Evolutionary conservation across 2,329 filamentous ascomycete genomes (phyloP), one percentile per base, ranked within the genome.

Genomic region (Xylariaceae sp.): DNA sequence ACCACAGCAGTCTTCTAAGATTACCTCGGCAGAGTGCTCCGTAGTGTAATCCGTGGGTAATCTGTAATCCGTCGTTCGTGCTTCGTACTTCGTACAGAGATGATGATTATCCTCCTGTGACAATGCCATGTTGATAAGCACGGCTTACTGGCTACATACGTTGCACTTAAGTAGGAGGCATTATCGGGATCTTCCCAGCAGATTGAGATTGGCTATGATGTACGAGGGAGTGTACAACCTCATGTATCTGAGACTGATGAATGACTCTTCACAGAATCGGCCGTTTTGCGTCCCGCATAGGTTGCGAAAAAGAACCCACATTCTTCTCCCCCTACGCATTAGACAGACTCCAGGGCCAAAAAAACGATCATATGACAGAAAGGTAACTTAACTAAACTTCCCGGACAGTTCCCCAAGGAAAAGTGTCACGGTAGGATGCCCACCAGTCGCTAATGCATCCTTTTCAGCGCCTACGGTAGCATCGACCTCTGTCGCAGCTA

Each of bases 381-480:
- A 53, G 49, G 47, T 41, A 45, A 54, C 37, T 53, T 1, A 4
- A 37, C 23, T 30, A 30, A 30, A 30, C 23, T 30, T 30, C 8
- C 37, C 11, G 37, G 37, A 41, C 37, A 41, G 23, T 30, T 30
- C 37, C 11, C 37, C 37, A 41, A 41, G 51, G 45, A 51, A 41
- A 53, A 41, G 61, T 63, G 54, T 48, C 59, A 63, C 61, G 39
- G 30, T 59, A 61, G 58, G 54, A 34, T 58, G 59, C 51, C 53
- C 44, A 15, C 51, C 57, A 61, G 61, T 63, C 56, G 55, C 56
- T 61, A 63, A 61, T 51, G 55, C 58, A 51, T 39, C 49, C 9
- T 51, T 51, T 35, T 51, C 10, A 51, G 49, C 49, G 49, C 49
- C 37, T 13, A 44, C 18, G 17, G 8, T 10, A 15, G 15, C n/a